These are phyloP conservation scores for Tetrahymena elliotti DNA, from an alignment of 73 alveolate genomes.

Conservation along the genomic window DNA sequence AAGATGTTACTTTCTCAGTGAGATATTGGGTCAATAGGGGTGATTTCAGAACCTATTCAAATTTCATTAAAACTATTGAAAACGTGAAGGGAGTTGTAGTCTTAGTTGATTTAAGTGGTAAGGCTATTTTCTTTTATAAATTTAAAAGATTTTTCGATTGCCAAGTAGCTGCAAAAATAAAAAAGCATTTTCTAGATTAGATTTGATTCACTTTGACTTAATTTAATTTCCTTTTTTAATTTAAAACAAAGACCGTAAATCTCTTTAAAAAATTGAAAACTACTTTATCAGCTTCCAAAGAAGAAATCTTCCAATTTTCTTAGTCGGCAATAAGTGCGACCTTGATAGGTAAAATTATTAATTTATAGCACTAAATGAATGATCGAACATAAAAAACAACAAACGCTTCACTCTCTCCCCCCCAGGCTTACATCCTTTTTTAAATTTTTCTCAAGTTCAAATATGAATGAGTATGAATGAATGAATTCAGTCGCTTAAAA, in stretches of 20 bases:
- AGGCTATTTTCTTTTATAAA: background rate
- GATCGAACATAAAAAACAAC: too few relatives aligned
- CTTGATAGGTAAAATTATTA: background rate
- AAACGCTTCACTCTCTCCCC: conserved; percentile 1
- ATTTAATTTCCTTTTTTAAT: background rate
- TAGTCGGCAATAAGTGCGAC: background rate
- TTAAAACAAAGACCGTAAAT: background rate
- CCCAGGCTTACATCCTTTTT: background rate
- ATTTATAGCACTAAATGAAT: background rate
- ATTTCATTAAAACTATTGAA: background rate
- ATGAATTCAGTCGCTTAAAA: background rate
- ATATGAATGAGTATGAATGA: background rate
- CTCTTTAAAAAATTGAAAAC: background rate
- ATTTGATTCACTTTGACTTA: background rate
- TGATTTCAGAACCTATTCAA: background rate
- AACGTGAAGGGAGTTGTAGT: background rate
- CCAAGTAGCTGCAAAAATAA: background rate
- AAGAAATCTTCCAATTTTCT: background rate
- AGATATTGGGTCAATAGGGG: conserved; percentile 1
- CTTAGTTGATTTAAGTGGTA: background rate
- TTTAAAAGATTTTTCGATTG: background rate
- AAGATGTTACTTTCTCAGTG: background rate
- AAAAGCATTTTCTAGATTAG: background rate
- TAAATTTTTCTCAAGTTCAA: background rate
- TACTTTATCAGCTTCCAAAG: background rate